These are phyloP conservation scores for Fusarium torreyae DNA, from an alignment of 2,329 filamentous ascomycete species.

Conservation along the genomic window DNA sequence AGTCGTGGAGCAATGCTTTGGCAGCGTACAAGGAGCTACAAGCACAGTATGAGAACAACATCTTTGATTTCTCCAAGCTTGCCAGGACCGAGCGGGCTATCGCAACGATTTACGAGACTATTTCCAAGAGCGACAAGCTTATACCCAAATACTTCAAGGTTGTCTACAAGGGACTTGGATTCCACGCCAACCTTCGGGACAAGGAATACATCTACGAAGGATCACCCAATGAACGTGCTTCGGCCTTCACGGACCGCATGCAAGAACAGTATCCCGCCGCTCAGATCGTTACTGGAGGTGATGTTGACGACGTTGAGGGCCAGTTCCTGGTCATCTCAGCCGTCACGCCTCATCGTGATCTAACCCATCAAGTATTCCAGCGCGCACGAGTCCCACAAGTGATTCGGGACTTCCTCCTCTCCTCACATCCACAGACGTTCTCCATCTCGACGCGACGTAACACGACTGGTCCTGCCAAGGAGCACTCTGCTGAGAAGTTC, in stretches of 20 bases:
- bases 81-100: slow-evolving; percentile 91
- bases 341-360: slow-evolving; percentile 85
- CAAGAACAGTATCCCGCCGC: slow-evolving; percentile 91
- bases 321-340: slow-evolving; percentile 89
- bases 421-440: slow-evolving; percentile 83
- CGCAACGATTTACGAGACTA: slow-evolving; percentile 90
- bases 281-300: slow-evolving; percentile 79
- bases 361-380: slow-evolving; percentile 87
- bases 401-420: slow-evolving; percentile 88
- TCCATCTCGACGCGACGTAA: slow-evolving; percentile 81
- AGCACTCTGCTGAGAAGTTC: slow-evolving; percentile 86
- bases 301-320: slow-evolving; percentile 86
- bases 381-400: slow-evolving; percentile 86
- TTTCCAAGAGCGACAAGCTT: slow-evolving; percentile 84
- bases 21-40: slow-evolving; percentile 92
- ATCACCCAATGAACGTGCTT: slow-evolving; percentile 80
- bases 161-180: slow-evolving; percentile 89
- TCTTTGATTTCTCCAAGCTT: slow-evolving; percentile 93
- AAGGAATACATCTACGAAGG: slow-evolving; percentile 96
- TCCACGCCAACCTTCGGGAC: slow-evolving; percentile 84
- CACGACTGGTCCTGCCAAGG: slow-evolving; percentile 76
- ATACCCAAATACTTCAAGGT: slow-evolving; percentile 93
- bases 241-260: slow-evolving; percentile 90
- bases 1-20: slow-evolving; percentile 91
- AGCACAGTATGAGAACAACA: slow-evolving; percentile 88